These are phyloP conservation scores for Coemansia sp. DNA, from an alignment of 192 early-diverging fungal species.

Conservation along the genomic window DNA sequence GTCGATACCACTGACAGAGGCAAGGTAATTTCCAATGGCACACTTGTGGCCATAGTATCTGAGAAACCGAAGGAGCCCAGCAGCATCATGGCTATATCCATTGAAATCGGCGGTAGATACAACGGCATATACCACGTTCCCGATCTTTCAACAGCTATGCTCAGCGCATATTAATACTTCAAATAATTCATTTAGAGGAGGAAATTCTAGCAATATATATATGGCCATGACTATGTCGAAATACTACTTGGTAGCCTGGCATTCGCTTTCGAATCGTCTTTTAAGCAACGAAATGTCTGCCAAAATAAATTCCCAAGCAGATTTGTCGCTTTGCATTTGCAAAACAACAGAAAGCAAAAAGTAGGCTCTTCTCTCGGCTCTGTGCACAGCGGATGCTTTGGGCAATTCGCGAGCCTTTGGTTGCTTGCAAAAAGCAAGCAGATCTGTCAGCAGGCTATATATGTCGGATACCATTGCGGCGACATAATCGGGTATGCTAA, in stretches of 20 bases:
- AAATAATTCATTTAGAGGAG: too few species aligned
- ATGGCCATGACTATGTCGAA: not conserved
- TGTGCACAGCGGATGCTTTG: conserved; percentile 11
- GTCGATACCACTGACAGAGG: conserved; percentile 5
- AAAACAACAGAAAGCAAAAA: conserved; percentile 35
- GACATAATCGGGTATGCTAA: conserved; percentile 12
- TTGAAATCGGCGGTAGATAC: conserved; percentile 33
- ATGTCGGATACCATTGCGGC: conserved; percentile 40
- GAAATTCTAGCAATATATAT: not conserved
- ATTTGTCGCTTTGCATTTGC: conserved; percentile 25
- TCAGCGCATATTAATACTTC: not conserved
- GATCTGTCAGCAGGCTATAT: conserved; percentile 18
- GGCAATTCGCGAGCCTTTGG: not conserved
- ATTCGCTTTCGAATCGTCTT: conserved; percentile 33
- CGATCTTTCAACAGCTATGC: conserved; percentile 14
- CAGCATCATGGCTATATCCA: conserved; percentile 28
- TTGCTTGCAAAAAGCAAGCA: not conserved
- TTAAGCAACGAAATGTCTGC: conserved; percentile 35
- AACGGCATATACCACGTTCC: conserved; percentile 24
- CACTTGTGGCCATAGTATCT: conserved; percentile 16
- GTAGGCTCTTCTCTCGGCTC: conserved; percentile 26
- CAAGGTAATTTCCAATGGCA: conserved; percentile 11
- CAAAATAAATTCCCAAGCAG: conserved; percentile 43
- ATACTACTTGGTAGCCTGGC: not conserved
- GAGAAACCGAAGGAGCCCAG: not conserved